phyloP scores from a whole-genome alignment of 352 stramenopile species.

The Phytopythium mirpurense region DNA sequence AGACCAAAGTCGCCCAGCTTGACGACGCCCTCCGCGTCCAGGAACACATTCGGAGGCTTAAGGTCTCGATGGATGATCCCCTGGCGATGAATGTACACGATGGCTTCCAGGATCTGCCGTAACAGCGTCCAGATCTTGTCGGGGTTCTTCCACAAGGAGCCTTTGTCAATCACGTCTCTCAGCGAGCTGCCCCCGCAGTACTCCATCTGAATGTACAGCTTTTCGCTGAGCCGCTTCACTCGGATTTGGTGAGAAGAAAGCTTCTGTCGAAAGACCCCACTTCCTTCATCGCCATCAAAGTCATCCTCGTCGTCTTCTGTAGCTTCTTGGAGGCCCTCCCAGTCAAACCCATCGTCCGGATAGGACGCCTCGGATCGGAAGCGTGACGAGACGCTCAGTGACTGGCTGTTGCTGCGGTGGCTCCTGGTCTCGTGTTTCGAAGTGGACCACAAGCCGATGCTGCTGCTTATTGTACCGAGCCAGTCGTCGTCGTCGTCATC shows the following conservation, averaged over 20 bases:
- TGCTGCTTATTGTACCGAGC: constrained; percentile 64
- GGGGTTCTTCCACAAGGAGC: constrained; percentile 64
- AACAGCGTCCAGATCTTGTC: constrained; percentile 94
- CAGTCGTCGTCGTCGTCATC: constrained; percentile 79
- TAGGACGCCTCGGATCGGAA: constrained; percentile 32
- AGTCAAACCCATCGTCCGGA: constrained; percentile 64
- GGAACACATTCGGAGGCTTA: constrained; percentile 93
- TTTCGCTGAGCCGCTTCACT: constrained; percentile 55
- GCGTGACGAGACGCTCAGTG: constrained; percentile 26
- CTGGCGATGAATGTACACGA: constrained; percentile 93
- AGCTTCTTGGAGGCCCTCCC: constrained; percentile 60
- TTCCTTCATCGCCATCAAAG: constrained; percentile 29
- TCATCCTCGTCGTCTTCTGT: constrained; percentile 27
- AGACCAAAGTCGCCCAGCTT: constrained; percentile 95
- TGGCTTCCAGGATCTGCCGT: constrained; percentile 93
- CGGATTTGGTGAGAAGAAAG: constrained; percentile 13
- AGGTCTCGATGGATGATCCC: constrained; percentile 93
- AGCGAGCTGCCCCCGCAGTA: constrained; percentile 93
- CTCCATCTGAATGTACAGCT: constrained; percentile 95
- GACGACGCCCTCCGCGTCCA: constrained; percentile 90
- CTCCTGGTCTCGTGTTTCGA: constrained; percentile 56
- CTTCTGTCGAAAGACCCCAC: constrained; percentile 11
- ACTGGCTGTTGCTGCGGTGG: constrained; percentile 36
- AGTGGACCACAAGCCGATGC: constrained; percentile 55
- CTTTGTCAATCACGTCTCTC: constrained; percentile 93